Percentiles rank a stretch among this genome's conserved stretches.
phyloP scores from a whole-genome alignment of 108 stramenopile species.

The Skeletonema menzelii region DNA sequence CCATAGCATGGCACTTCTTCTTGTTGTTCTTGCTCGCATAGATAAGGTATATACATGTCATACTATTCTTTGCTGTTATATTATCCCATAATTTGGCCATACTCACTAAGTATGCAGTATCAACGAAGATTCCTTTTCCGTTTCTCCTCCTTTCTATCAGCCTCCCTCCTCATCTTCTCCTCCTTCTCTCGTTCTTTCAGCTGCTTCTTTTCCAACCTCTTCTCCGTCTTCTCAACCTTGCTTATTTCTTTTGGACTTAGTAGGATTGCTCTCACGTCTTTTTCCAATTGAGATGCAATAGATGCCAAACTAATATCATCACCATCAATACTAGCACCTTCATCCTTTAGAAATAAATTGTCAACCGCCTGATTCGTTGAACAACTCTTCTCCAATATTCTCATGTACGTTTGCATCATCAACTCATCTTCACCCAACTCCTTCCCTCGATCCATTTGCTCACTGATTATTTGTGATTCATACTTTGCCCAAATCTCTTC shows the following conservation, averaged over 20 bases:
- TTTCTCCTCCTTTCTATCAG: slow-evolving; percentile 12
- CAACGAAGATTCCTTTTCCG: background rate
- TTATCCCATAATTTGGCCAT: too few species aligned
- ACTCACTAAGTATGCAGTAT: too few species aligned
- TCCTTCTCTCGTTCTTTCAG: slow-evolving; percentile 14
- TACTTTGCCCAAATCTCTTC: slow-evolving; percentile 65
- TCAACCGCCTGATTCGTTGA: slow-evolving; percentile 57
- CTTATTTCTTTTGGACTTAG: slow-evolving; percentile 3
- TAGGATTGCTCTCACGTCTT: slow-evolving; percentile 14
- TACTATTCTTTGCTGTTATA: too few species aligned
- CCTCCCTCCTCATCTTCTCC: slow-evolving; percentile 13
- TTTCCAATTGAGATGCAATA: slow-evolving; percentile 17
- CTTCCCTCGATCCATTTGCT: slow-evolving; percentile 16
- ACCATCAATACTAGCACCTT: background rate
- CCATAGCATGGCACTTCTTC: too few species aligned
- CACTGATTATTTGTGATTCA: slow-evolving; percentile 39
- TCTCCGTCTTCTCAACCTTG: slow-evolving; percentile 7
- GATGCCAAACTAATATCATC: slow-evolving; percentile 13
- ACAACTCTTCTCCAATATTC: slow-evolving; percentile 60
- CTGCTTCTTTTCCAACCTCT: slow-evolving; percentile 11
- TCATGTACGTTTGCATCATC: slow-evolving; percentile 43
- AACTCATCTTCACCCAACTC: slow-evolving; percentile 31
- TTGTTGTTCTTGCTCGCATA: too few species aligned
- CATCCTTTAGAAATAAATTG: slow-evolving; percentile 12
- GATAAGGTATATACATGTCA: too few species aligned